phyloP scores from a whole-genome alignment of 2,329 filamentous ascomycete species.

The Colletotrichum incanum region DNA sequence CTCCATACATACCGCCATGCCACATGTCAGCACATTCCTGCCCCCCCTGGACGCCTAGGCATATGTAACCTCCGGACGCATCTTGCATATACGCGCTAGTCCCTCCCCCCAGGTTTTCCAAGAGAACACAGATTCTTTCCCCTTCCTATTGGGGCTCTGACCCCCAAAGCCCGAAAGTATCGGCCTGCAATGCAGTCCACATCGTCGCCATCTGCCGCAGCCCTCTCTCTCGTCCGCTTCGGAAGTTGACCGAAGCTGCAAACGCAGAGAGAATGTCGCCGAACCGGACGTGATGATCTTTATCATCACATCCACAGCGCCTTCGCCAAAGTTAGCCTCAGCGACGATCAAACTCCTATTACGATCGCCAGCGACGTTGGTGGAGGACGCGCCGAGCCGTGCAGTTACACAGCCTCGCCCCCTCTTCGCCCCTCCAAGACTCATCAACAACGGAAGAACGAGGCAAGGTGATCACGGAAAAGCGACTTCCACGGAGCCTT shows the following conservation, averaged over 20 bases:
- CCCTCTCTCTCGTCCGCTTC: not conserved
- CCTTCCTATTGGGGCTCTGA: not conserved
- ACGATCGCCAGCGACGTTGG: not conserved
- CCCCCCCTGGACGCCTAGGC: not conserved
- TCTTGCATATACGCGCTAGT: conserved; percentile 38
- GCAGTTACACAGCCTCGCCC: not conserved
- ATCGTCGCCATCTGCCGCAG: not conserved
- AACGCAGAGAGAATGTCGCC: not conserved
- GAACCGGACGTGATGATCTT: not conserved
- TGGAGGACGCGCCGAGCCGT: conserved; percentile 11
- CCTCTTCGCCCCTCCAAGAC: not conserved
- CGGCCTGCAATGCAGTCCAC: not conserved
- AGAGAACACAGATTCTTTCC: conserved; percentile 2
- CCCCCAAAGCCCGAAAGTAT: not conserved
- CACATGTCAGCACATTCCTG: conserved; percentile 4
- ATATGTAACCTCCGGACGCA: conserved; percentile 38
- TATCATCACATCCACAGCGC: not conserved
- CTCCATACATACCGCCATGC: not conserved
- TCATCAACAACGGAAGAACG: not conserved
- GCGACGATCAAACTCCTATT: conserved; percentile 1
- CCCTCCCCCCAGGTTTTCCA: conserved; percentile 24
- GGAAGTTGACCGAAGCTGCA: conserved; percentile 18
- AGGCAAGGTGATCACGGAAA: not conserved
- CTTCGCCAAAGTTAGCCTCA: not conserved
- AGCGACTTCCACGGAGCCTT: not conserved